Conservation (phyloP, 345 rosid species). For the Excoecaria cochinchinensis region DNA sequence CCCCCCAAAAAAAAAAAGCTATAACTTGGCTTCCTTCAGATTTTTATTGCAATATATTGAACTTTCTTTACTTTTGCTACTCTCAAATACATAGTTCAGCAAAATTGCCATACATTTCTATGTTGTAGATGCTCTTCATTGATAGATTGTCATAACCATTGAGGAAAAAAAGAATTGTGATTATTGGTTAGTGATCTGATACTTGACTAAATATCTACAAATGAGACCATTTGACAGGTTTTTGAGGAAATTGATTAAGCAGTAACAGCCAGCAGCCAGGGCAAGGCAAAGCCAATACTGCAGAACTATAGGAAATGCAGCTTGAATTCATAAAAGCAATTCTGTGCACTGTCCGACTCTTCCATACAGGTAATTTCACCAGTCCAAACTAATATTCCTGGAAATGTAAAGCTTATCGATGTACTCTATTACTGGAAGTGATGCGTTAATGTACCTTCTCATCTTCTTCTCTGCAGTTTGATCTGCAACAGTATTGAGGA, state of each 20-base stretch:
- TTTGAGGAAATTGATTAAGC: background rate
- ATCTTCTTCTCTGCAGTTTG: constrained; percentile 74
- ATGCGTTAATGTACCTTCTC: constrained; percentile 67
- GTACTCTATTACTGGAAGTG: constrained; percentile 59
- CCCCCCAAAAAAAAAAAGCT: background rate
- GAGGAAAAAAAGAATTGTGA: background rate
- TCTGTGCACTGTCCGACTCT: background rate
- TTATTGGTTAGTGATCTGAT: background rate
- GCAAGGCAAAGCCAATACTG: background rate
- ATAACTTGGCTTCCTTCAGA: background rate
- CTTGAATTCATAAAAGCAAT: background rate
- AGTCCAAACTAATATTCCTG: constrained; percentile 71
- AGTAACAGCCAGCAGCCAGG: background rate
- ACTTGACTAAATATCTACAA: background rate
- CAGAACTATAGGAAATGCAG: background rate
- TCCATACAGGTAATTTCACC: constrained; percentile 39
- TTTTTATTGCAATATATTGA: background rate
- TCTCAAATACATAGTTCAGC: background rate
- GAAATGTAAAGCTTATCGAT: constrained; percentile 69
- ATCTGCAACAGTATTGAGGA: constrained; percentile 36
- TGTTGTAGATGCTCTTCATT: background rate
- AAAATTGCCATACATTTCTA: background rate
- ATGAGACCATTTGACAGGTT: background rate
- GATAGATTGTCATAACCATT: background rate
- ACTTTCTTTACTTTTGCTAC: background rate